These are phyloP conservation scores for Dichomitus squalens DNA, from an alignment of 1,284 basidiomycete species.

Conservation along the genomic window DNA sequence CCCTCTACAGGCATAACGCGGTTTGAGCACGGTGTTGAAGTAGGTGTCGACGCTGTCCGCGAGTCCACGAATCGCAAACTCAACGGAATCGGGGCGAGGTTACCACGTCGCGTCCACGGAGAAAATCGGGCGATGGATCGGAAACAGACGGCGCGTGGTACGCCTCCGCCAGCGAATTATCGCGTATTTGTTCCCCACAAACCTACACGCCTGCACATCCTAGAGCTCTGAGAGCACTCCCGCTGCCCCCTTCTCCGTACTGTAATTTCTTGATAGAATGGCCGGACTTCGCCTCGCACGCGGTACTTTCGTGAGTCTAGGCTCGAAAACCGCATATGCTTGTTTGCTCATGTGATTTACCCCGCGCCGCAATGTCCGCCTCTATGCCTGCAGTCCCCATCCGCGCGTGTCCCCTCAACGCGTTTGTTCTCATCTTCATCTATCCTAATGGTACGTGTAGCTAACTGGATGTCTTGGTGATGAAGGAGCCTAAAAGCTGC, in stretches of 20 bases:
- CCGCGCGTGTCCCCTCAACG: conserved; percentile 28
- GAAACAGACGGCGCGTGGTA: conserved; percentile 16
- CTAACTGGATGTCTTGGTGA: not conserved
- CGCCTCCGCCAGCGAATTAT: conserved; percentile 13
- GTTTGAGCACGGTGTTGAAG: not conserved
- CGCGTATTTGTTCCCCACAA: conserved; percentile 13
- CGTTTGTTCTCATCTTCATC: conserved; percentile 41
- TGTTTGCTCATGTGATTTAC: conserved; percentile 38
- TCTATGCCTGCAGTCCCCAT: conserved; percentile 26
- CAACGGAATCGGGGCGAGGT: not conserved
- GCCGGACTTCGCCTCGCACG: conserved; percentile 32
- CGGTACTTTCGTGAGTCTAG: conserved; percentile 31
- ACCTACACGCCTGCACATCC: conserved; percentile 11
- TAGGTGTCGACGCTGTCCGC: not conserved
- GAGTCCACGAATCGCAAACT: not conserved
- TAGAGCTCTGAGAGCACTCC: conserved; percentile 21
- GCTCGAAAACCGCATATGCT: not conserved
- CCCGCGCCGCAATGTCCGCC: conserved; percentile 22
- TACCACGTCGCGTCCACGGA: conserved; percentile 6
- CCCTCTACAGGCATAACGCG: not conserved
- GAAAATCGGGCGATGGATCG: conserved; percentile 21
- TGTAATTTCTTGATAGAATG: conserved; percentile 26
- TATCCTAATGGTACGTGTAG: conserved; percentile 46
- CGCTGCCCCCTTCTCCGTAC: conserved; percentile 12
- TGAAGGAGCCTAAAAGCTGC: not conserved